A percentile compares a stretch with the other conserved stretches of the same genome.
Evolutionary conservation across 257 asterid species (phyloP).

Genomic region (Salvia hispanica): DNA sequence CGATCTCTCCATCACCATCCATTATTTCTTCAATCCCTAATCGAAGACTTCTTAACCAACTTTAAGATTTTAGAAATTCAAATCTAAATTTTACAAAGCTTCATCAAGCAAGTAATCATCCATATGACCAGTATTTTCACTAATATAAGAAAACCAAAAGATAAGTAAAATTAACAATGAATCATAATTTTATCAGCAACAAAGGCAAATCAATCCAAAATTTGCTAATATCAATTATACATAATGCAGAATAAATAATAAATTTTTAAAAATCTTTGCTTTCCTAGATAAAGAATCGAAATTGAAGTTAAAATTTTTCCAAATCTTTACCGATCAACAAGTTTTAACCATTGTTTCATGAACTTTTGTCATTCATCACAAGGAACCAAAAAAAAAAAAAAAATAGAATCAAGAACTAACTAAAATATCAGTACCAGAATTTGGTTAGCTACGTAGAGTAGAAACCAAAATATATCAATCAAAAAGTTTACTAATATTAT

Average conservation of each 20-base stretch:
- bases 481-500: background rate
- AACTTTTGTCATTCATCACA: conserved; percentile 22
- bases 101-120: conserved; percentile 3
- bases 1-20: conserved; percentile 50
- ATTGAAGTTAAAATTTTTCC: no score
- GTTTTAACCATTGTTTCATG: no score
- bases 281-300: no score
- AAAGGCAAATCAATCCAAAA: no score
- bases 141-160: no score
- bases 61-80: background rate
- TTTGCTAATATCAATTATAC: no score
- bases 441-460: conserved; percentile 26
- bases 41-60: background rate
- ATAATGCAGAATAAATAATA: no score
- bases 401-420: background rate
- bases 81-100: background rate
- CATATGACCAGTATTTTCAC: conserved; percentile 1
- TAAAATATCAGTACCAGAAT: conserved; percentile 9
- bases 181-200: no score
- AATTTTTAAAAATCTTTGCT: no score
- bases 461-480: conserved; percentile 2
- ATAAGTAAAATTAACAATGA: no score
- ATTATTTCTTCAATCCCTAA: conserved; percentile 32
- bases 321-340: no score
- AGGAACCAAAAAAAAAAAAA: conserved; percentile 20